Base-by-base conservation (phyloP, 2,329 filamentous ascomycete genomes). In the Pseudogymnoascus sp. region DNA sequence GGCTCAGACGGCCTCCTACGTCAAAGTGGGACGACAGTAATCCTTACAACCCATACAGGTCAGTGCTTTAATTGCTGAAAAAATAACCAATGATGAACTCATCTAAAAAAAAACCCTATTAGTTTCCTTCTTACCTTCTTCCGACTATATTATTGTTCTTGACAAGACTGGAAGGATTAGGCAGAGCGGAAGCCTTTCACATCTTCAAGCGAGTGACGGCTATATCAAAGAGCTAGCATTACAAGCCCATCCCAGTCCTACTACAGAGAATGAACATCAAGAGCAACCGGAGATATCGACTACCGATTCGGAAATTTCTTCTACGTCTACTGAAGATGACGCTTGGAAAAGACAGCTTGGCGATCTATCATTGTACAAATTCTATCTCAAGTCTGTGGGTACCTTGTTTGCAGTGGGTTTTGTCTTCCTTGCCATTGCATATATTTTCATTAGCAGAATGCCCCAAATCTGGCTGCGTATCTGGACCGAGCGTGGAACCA, bases 31-130 rank as follows among this genome's bases (percentile, higher is more conserved):
- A 71, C 73, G 1, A 77, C 77, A 1, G 68, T 75, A 0, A 43
- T 79, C 7, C 68, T 78, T 3, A 70, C 72, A 78, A 3, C 70
- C 72, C 4, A 76, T 73, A 1, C 74, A 59, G 16, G 53, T 18
- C 36, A 37, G 36, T 37, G 36, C 36, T 37, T 37, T 37, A 14
- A 37, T 37, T 37, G 36, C 36, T n/a, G 36, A 37, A 37, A 37
- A 37, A 37, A 37, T 37, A 37, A 37, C 36, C 36, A 37, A 37
- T 37, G 36, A n/a, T 37, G 36, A 37, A 37, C 36, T 37, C 36
- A 37, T 37, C 36, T 37, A 37, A 37, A 37, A 37, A 37, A 37
- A 37, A 37, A 11, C 34, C 34, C 36, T 37, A 14, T 37, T 37
- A 37, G 36, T 37, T 37, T 37, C 36, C 36, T 14, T 37, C 36